Percentiles rank a stretch among this genome's conserved stretches.
Evolutionary conservation across 139 green algal species (phyloP).

Genomic region (Asterochloris erici): DNA sequence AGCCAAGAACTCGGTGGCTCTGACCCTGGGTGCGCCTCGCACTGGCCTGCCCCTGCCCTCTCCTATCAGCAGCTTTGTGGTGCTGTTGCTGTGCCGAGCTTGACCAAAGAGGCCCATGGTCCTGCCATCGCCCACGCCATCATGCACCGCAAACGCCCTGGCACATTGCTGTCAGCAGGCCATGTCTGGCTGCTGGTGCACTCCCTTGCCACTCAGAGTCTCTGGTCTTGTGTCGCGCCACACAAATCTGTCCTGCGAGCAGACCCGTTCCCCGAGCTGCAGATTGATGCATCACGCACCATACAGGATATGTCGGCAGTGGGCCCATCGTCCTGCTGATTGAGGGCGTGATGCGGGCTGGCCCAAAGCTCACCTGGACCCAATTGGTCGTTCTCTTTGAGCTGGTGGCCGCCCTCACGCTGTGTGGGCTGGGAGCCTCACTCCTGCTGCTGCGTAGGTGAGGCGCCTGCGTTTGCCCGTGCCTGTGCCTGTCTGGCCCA

Average conservation of each 20-base stretch:
- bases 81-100: neutral
- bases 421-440: neutral
- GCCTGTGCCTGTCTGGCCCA: neutral
- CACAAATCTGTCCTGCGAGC: too few relatives aligned
- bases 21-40: conserved; percentile 9
- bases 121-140: neutral
- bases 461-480: neutral
- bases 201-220: neutral
- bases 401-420: conserved; percentile 9
- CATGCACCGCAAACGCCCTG: neutral
- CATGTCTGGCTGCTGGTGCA: neutral
- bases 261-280: neutral
- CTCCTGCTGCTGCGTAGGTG: neutral
- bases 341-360: conserved; percentile 12
- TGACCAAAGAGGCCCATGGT: neutral
- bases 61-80: neutral
- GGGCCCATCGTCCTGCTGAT: conserved; percentile 16
- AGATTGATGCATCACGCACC: neutral
- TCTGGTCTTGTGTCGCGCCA: too few relatives aligned
- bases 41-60: neutral
- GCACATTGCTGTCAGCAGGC: neutral
- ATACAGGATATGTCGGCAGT: conserved; percentile 19
- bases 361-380: neutral
- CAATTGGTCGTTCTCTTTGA: conserved; percentile 17
- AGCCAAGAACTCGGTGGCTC: conserved; percentile 11